These are phyloP conservation scores for Calonectria henricotiae DNA, from an alignment of 2,329 filamentous ascomycete genomes.

Conservation along the genomic window DNA sequence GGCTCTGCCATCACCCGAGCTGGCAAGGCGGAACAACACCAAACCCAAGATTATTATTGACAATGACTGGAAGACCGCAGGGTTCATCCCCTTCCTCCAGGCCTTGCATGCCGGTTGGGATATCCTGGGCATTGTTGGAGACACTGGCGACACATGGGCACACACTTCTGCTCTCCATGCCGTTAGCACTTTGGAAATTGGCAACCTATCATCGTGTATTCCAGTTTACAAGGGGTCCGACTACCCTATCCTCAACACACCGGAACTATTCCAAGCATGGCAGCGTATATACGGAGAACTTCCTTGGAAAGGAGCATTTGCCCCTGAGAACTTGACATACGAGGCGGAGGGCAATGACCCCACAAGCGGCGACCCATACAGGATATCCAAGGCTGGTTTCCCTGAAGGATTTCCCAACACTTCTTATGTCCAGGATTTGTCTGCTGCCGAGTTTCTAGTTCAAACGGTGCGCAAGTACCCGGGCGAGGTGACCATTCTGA, in stretches of 20 bases:
- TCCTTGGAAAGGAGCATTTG: slow-evolving; percentile 12
- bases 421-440: not conserved
- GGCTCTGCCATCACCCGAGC: not conserved
- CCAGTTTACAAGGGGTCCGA: slow-evolving; percentile 14
- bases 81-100: slow-evolving; percentile 7
- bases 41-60: slow-evolving; percentile 16
- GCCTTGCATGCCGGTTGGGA: slow-evolving; percentile 16
- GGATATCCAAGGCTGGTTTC: not conserved
- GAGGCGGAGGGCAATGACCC: slow-evolving; percentile 6
- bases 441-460: slow-evolving; percentile 12
- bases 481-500: slow-evolving; percentile 7
- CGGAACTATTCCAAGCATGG: slow-evolving; percentile 4
- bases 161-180: slow-evolving; percentile 12
- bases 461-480: slow-evolving; percentile 13
- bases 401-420: slow-evolving; percentile 5
- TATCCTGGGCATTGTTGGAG: not conserved
- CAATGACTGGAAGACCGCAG: slow-evolving; percentile 13
- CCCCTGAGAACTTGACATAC: slow-evolving; percentile 1
- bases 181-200: slow-evolving; percentile 15
- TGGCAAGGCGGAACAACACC: not conserved
- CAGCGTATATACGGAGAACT: slow-evolving; percentile 15
- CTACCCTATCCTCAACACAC: slow-evolving; percentile 14
- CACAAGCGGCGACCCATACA: slow-evolving; percentile 10
- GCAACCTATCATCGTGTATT: slow-evolving; percentile 13
- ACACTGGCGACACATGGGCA: slow-evolving; percentile 16